Conservation (phyloP, 2,329 filamentous ascomycete genomes). For the Colletotrichum acutatum region DNA sequence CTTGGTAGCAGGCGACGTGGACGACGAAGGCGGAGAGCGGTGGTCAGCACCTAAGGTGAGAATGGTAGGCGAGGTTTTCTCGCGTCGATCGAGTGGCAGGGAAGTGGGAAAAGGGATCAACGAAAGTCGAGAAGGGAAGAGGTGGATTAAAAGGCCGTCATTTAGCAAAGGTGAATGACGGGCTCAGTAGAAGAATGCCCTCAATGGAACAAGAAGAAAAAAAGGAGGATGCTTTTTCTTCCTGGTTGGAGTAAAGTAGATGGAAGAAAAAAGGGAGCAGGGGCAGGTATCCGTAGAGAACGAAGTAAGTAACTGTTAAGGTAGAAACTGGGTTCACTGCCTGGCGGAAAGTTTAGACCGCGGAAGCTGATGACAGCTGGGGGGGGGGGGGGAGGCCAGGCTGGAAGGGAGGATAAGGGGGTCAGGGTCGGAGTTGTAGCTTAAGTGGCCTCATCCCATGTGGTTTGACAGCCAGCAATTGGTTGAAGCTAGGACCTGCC, state of each 20-base stretch:
- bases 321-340: constrained; percentile 10
- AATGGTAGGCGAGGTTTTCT: constrained; percentile 1
- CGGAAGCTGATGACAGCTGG: constrained; percentile 35
- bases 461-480: constrained; percentile 32
- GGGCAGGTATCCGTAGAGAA: constrained; percentile 9
- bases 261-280: constrained; percentile 35
- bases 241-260: constrained; percentile 22
- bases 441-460: constrained; percentile 51
- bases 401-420: constrained; percentile 36
- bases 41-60: background rate
- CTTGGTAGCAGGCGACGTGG: constrained; percentile 6
- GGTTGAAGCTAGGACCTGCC: constrained; percentile 26
- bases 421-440: constrained; percentile 46
- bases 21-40: constrained; percentile 5
- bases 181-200: constrained; percentile 34
- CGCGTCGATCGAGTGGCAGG: constrained; percentile 1
- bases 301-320: constrained; percentile 1
- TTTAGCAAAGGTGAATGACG: constrained; percentile 37
- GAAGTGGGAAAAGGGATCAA: constrained; percentile 39
- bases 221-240: constrained; percentile 15
- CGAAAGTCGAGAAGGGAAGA: constrained; percentile 55
- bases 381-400: constrained; percentile 23
- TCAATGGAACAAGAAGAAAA: constrained; percentile 10
- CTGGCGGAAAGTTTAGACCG: constrained; percentile 32
- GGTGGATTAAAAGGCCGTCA: constrained; percentile 52